phyloP scores from a whole-genome alignment of 208 protist species.

The Crithidia expoeki region DNA sequence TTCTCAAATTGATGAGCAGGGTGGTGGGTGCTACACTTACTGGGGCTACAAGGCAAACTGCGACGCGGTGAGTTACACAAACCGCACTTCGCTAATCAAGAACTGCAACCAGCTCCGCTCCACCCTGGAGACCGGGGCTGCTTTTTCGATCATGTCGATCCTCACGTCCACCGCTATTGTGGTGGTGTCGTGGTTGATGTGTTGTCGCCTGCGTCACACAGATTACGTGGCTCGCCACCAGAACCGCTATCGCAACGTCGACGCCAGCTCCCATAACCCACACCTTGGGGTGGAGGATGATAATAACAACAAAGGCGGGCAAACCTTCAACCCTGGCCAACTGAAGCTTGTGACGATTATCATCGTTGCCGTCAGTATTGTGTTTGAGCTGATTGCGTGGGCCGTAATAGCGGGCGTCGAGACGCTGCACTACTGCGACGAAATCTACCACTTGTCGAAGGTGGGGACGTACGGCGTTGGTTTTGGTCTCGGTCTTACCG shows the following conservation, averaged over 20 bases:
- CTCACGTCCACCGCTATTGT: conserved; percentile 36
- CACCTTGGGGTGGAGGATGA: background rate
- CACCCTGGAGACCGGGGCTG: conserved; percentile 55
- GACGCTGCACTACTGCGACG: conserved; percentile 42
- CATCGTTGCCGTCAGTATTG: conserved; percentile 26
- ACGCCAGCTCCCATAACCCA: conserved; percentile 4
- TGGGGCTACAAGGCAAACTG: conserved; percentile 80
- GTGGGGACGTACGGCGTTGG: conserved; percentile 62
- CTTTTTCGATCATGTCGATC: conserved; percentile 80
- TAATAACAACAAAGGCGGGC: background rate
- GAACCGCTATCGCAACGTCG: conserved; percentile 21
- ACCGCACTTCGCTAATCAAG: conserved; percentile 43
- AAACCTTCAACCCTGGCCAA: conserved; percentile 26
- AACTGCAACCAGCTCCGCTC: conserved; percentile 30
- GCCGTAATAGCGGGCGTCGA: conserved; percentile 49
- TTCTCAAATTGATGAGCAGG: conserved; percentile 72
- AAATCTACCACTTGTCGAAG: conserved; percentile 18
- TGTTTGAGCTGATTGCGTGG: conserved; percentile 74
- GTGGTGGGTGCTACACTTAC: conserved; percentile 80
- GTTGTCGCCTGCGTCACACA: conserved; percentile 35
- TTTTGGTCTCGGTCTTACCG: conserved; percentile 65
- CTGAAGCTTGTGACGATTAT: conserved; percentile 56
- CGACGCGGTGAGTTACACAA: conserved; percentile 70
- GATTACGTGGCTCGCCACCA: conserved; percentile 12
- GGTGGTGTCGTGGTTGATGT: conserved; percentile 50